phyloP scores from a whole-genome alignment of 73 alveolate species.

The Paramecium primaurelia region DNA sequence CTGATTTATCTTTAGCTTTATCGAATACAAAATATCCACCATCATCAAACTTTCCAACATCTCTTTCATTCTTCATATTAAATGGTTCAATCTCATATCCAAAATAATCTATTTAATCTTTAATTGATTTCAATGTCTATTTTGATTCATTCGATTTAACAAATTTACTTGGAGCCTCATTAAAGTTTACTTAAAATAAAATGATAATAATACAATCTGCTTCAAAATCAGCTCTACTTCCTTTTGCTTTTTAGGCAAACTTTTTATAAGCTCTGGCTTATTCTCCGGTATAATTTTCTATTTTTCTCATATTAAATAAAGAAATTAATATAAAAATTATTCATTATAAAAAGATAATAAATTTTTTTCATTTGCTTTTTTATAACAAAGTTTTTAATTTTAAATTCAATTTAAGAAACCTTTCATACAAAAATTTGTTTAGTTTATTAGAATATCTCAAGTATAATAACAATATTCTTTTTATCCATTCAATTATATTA shows the following conservation, averaged over 20 bases:
- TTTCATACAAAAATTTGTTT: not conserved
- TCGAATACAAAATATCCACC: conserved; percentile 40
- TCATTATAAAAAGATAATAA: not conserved
- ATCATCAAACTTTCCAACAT: conserved; percentile 13
- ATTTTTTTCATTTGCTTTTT: too few species aligned
- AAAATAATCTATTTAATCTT: conserved; percentile 36
- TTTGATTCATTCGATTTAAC: not conserved
- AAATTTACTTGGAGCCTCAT: not conserved
- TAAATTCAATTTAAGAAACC: not conserved
- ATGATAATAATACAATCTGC: not conserved
- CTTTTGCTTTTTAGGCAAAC: not conserved
- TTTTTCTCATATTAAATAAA: not conserved
- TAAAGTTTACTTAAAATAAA: not conserved
- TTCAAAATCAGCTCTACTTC: not conserved
- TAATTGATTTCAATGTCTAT: not conserved
- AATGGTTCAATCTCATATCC: conserved; percentile 47
- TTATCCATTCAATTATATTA: not conserved
- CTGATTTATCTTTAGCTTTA: not conserved
- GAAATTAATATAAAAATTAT: not conserved
- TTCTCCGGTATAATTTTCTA: conserved; percentile 28
- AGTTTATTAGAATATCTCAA: not conserved
- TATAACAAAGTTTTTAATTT: too few species aligned
- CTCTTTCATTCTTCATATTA: conserved; percentile 45
- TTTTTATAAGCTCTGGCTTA: conserved; percentile 27
- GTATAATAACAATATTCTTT: not conserved